These are phyloP conservation scores for Nymphaea colorata DNA, from an alignment of 164 flowering plant species.

Conservation along the genomic window DNA sequence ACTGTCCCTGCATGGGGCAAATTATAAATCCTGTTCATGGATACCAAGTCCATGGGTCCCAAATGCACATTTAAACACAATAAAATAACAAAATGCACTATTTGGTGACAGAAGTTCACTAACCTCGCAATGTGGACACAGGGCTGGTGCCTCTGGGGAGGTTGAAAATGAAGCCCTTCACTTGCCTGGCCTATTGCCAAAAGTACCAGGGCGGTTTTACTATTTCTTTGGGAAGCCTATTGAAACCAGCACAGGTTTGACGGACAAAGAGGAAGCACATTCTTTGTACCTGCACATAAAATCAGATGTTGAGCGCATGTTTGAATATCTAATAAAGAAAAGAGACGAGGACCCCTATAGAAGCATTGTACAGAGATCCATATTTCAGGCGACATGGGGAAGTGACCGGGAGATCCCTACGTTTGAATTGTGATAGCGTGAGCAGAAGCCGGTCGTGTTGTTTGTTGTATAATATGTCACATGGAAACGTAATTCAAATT, in stretches of 20 bases:
- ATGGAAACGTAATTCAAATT: not conserved
- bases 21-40: too few species aligned
- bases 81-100: too few species aligned
- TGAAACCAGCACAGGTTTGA: conserved; percentile 39
- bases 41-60: too few species aligned
- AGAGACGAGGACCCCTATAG: conserved; percentile 82
- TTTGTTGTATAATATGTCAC: not conserved
- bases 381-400: conserved; percentile 25
- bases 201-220: conserved; percentile 80
- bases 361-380: conserved; percentile 36
- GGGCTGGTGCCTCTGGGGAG: conserved; percentile 40
- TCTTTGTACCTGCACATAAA: conserved; percentile 51
- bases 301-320: conserved; percentile 39
- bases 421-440: conserved; percentile 26
- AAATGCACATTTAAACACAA: too few species aligned
- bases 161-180: conserved; percentile 35
- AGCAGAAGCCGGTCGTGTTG: not conserved
- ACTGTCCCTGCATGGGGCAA: not conserved
- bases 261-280: conserved; percentile 40
- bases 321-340: conserved; percentile 52
- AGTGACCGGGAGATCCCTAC: conserved; percentile 24
- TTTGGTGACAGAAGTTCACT: not conserved
- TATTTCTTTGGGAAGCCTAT: conserved; percentile 80
- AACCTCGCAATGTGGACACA: conserved; percentile 6
- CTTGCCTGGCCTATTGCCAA: conserved; percentile 56